These are phyloP conservation scores for Knoxia roxburghii DNA, from an alignment of 257 asterid genomes.

Conservation along the genomic window DNA sequence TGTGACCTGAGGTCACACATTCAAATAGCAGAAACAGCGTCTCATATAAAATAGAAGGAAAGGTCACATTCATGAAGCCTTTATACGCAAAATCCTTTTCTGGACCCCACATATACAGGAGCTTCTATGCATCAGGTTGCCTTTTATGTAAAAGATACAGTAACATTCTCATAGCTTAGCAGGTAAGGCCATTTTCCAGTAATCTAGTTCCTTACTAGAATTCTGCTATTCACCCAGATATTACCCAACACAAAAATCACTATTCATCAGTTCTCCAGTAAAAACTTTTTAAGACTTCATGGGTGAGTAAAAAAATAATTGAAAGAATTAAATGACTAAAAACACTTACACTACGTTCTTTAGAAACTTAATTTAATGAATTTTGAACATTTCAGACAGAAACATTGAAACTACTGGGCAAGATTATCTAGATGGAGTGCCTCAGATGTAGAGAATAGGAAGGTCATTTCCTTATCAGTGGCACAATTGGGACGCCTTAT, in stretches of 20 bases:
- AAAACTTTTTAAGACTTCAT: not conserved
- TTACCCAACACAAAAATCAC: not conserved
- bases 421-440: not conserved
- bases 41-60: no score
- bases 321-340: no score
- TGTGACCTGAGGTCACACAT: no score
- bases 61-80: no score
- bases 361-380: not conserved
- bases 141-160: not conserved
- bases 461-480: slow-evolving; percentile 1
- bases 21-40: no score
- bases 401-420: not conserved
- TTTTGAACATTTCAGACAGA: not conserved
- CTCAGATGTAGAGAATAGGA: not conserved
- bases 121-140: no score
- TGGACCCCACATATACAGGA: no score
- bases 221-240: not conserved
- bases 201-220: not conserved
- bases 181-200: not conserved
- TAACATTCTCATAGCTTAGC: not conserved
- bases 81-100: no score
- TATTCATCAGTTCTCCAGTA: not conserved
- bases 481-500: not conserved
- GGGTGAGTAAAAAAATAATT: not conserved
- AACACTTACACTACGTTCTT: not conserved